Base-by-base conservation (phyloP, 805 yeast species). In the Monosporozyma aerobia region DNA sequence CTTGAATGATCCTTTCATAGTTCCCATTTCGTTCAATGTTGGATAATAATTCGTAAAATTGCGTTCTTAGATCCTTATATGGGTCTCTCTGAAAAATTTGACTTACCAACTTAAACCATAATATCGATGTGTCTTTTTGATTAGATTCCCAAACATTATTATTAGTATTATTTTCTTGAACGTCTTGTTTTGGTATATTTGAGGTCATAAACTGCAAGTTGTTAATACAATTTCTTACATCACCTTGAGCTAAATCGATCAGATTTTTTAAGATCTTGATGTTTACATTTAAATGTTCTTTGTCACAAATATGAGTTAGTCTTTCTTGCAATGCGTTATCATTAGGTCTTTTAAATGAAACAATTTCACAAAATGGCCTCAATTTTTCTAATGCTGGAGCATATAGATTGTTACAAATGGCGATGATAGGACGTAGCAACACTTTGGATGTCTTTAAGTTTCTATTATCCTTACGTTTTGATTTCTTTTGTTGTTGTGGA, bases 321-420 rank as follows among this genome's bases (percentile, higher is more conserved):
- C 80, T 76, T 58, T 71, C 76, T 47, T 72, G 72, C 29, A 78
- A 67, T 39, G 73, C 75, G 50, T 65, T 70, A 50, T 71, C 75
- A 2, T 79, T 63, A 0, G 95, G 83, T 52, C 79, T 81, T 53
- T 74, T 76, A 61, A 90, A 85, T 6, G 78, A 66, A 2, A 92
- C 73, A 6, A 87, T 73, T 60, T 92, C 97, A 56, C 92, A 81
- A 54, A 76, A 70, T 0, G 85, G 84, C 55, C 92, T 79, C 55
- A 92, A 71, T 53, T 80, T 81, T 50, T 88, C 95, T 68, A 92
- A 72, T 1, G 87, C 80, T 2, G 82, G 79, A 0, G 87, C 78
- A 65, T 87, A 90, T 1, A 87, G 75, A 62, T 94, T 96, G 63
- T 92, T 94, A 65, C 97, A 95, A 52, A 94, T 80, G 44, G 96